Evolutionary conservation across 2,329 filamentous ascomycete species (phyloP).

Genomic region (Pyrenochaeta sp.): DNA sequence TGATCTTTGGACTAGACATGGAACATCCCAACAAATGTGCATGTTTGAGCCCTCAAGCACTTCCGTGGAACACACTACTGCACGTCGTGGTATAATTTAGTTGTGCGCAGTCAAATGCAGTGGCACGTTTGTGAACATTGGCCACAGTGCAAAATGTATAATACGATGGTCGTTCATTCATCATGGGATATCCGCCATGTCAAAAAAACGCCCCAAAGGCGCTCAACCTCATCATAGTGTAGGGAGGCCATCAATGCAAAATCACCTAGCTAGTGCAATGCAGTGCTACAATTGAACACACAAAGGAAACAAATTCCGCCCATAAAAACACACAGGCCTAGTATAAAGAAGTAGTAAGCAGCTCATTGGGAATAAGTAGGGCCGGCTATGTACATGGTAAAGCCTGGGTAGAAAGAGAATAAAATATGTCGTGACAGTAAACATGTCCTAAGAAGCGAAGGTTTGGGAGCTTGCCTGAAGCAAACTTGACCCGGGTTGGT

Average conservation of each 20-base stretch:
- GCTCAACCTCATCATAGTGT: constrained; percentile 14
- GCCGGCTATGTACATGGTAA: constrained; percentile 33
- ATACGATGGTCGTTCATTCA: constrained; percentile 1
- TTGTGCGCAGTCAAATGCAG: background rate
- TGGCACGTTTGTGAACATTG: background rate
- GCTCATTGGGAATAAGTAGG: constrained; percentile 3
- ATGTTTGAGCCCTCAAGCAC: too few species aligned
- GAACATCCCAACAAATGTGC: background rate
- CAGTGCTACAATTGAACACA: constrained; percentile 7
- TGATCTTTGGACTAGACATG: background rate
- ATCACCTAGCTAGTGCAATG: constrained; percentile 12
- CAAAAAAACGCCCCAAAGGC: constrained; percentile 17
- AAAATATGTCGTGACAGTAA: constrained; percentile 14
- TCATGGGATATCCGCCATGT: constrained; percentile 3
- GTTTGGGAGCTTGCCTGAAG: constrained; percentile 10
- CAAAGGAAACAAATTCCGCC: constrained; percentile 7
- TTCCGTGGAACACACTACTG: too few species aligned
- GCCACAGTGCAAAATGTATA: background rate
- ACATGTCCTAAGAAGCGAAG: constrained; percentile 23
- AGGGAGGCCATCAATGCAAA: constrained; percentile 22
- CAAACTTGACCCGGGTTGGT: constrained; percentile 13
- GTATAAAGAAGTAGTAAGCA: background rate
- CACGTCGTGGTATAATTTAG: background rate
- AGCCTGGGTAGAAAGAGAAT: constrained; percentile 15
- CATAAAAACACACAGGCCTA: background rate